Conservation (phyloP, 2,329 filamentous ascomycete species). For the Fusarium redolens region DNA sequence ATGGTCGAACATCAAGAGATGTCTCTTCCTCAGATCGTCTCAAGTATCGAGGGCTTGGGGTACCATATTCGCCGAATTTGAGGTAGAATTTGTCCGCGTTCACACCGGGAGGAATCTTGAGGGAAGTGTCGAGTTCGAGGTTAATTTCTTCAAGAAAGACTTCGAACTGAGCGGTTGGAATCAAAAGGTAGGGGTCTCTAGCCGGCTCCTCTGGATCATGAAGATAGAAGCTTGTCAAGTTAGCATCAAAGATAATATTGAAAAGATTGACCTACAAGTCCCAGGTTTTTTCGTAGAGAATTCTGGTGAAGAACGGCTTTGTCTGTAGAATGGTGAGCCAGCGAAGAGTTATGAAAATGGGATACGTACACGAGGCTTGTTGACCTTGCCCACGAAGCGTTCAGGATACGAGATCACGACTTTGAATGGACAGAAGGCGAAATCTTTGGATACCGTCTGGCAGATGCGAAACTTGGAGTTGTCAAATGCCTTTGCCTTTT, state of each 20-base stretch:
- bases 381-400: conserved; percentile 66
- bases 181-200: conserved; percentile 70
- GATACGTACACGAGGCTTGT: conserved; percentile 58
- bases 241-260: background rate
- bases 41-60: conserved; percentile 75
- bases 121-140: conserved; percentile 60
- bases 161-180: conserved; percentile 74
- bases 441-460: conserved; percentile 38
- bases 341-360: background rate
- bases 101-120: conserved; percentile 68
- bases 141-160: conserved; percentile 75
- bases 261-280: conserved; percentile 71
- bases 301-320: conserved; percentile 64
- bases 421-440: conserved; percentile 62
- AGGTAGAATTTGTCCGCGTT: conserved; percentile 68
- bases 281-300: conserved; percentile 74
- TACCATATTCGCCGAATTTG: conserved; percentile 69
- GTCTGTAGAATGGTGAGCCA: conserved; percentile 49
- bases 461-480: conserved; percentile 40
- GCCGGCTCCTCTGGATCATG: conserved; percentile 61
- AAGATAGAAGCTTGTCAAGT: conserved; percentile 71
- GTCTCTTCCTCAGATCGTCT: conserved; percentile 63
- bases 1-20: conserved; percentile 45
- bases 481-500: conserved; percentile 37
- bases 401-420: conserved; percentile 69